Evolutionary conservation across 2,329 filamentous ascomycete species (phyloP).

Genomic region (Pezicula rhizophila): DNA sequence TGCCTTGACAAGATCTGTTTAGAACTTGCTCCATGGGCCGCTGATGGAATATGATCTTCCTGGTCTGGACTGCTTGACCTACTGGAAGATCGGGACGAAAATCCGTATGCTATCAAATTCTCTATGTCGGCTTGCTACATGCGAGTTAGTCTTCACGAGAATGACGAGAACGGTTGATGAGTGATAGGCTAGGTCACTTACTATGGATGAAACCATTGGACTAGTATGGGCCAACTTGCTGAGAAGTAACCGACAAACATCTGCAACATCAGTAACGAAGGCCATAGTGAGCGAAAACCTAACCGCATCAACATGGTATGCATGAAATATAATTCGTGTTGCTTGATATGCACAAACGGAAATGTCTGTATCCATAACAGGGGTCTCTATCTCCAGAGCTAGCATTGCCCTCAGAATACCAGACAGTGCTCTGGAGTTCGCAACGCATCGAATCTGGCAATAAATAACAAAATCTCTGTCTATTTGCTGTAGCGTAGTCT

Average conservation of each 20-base stretch:
- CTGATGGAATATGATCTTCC: background rate
- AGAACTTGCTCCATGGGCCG: background rate
- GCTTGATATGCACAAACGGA: constrained; percentile 1
- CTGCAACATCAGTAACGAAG: background rate
- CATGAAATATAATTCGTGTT: background rate
- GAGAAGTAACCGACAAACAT: background rate
- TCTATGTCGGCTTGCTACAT: background rate
- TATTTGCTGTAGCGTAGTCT: background rate
- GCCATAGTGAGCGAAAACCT: background rate
- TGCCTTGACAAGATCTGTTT: background rate
- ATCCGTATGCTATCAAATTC: background rate
- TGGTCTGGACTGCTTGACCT: background rate
- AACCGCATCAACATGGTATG: background rate
- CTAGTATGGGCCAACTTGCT: background rate
- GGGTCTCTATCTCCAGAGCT: background rate
- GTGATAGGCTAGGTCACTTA: background rate
- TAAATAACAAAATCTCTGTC: background rate
- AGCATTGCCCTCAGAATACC: background rate
- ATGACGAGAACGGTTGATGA: no score
- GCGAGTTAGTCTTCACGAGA: background rate
- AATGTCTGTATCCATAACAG: background rate
- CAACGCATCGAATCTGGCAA: background rate
- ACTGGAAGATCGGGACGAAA: background rate
- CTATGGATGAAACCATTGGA: background rate
- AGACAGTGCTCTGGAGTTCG: background rate